Evolutionary conservation across 805 yeast genomes (phyloP).

Genomic region (Debaryomyces maramus): DNA sequence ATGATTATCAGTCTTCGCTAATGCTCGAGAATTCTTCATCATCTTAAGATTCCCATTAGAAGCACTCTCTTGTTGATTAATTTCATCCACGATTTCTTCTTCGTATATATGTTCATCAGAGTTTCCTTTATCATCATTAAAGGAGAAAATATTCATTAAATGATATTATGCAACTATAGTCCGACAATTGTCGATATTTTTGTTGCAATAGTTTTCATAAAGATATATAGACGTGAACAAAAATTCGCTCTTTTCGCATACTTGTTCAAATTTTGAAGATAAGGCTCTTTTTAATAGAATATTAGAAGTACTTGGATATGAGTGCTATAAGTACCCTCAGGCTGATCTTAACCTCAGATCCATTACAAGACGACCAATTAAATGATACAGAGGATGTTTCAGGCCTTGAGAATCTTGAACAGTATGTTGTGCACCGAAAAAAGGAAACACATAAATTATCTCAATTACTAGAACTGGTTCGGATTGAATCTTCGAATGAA

Average conservation of each 20-base stretch:
- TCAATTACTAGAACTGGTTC: slow-evolving; percentile 13
- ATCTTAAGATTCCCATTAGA: too few species aligned
- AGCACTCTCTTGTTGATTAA: too few species aligned
- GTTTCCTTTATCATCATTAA: not conserved
- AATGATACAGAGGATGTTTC: not conserved
- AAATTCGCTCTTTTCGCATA: too few species aligned
- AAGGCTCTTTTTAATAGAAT: too few species aligned
- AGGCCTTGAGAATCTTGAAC: slow-evolving; percentile 9
- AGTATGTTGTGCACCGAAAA: slow-evolving; percentile 5
- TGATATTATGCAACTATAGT: too few species aligned
- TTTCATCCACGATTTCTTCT: too few species aligned
- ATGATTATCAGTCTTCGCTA: not conserved
- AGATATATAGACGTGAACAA: too few species aligned
- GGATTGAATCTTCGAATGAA: slow-evolving; percentile 12
- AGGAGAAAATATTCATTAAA: not conserved
- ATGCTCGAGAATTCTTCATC: not conserved
- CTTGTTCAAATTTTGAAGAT: too few species aligned
- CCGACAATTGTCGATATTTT: too few species aligned
- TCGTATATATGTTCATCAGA: not conserved
- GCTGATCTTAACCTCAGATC: not conserved
- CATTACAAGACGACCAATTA: not conserved
- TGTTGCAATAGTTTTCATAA: too few species aligned
- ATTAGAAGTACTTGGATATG: slow-evolving; percentile 5
- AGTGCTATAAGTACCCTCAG: slow-evolving; percentile 5
- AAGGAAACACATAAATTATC: slow-evolving; percentile 1